A percentile compares a stretch with the other conserved stretches of the same genome.
Conservation (phyloP, 1,284 basidiomycete species). For the Cutaneotrichosporon arboriforme region DNA sequence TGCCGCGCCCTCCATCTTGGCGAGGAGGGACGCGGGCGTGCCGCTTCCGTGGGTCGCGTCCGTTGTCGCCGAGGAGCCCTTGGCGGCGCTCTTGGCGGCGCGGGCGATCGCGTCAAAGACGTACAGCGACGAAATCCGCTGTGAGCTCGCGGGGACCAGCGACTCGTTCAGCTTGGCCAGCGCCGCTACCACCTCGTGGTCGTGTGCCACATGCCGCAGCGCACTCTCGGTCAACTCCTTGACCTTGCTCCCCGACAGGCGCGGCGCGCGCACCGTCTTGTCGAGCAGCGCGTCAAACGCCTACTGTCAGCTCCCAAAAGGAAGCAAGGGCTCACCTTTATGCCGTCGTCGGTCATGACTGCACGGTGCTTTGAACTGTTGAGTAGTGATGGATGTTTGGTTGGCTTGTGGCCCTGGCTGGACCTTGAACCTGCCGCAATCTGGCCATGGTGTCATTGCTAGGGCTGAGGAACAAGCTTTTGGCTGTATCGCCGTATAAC, state of each 20-base stretch:
- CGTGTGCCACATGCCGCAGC: conserved; percentile 67
- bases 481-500: not conserved
- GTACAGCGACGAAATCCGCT: conserved; percentile 79
- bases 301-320: conserved; percentile 48
- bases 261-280: conserved; percentile 69
- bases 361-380: no score
- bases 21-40: conserved; percentile 66
- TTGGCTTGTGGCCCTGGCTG: no score
- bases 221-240: conserved; percentile 65
- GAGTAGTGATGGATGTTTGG: no score
- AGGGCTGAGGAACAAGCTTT: no score
- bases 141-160: conserved; percentile 52
- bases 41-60: conserved; percentile 58
- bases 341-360: conserved; percentile 2
- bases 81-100: conserved; percentile 66
- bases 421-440: no score
- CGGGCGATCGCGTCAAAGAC: conserved; percentile 83
- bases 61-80: conserved; percentile 57
- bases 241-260: conserved; percentile 78
- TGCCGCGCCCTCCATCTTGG: conserved; percentile 77
- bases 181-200: conserved; percentile 75
- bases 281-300: conserved; percentile 71
- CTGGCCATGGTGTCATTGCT: not conserved
- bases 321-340: not conserved
- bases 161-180: conserved; percentile 79